These are phyloP conservation scores for Tetragonia tetragonoides DNA, from an alignment of 148 eudicot genomes.

Conservation along the genomic window DNA sequence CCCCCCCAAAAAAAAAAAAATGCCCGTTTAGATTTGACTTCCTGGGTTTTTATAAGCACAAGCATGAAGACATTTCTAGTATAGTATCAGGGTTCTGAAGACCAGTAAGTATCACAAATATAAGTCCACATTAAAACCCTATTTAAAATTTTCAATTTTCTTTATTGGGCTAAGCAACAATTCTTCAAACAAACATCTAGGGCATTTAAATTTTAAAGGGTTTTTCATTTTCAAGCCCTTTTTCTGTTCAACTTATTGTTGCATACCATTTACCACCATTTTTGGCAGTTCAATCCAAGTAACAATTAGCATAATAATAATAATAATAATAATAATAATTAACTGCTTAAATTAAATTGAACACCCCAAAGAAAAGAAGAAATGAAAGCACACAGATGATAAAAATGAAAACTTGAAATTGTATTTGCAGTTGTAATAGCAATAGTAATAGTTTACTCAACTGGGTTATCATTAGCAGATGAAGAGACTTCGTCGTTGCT, in stretches of 20 bases:
- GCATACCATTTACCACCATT: neutral
- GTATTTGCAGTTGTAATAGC: neutral
- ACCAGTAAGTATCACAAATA: neutral
- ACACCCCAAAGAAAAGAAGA: neutral
- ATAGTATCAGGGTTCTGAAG: neutral
- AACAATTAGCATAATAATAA: neutral
- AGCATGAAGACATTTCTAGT: neutral
- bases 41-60: neutral
- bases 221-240: neutral
- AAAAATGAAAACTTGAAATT: neutral
- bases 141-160: no score
- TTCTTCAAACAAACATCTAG: neutral
- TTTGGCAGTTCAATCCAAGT: neutral
- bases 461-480: conserved; percentile 34
- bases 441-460: conserved; percentile 18
- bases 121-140: neutral
- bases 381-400: neutral
- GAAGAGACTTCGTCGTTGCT: conserved; percentile 20
- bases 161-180: neutral
- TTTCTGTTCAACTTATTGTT: neutral
- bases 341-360: neutral
- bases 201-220: neutral
- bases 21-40: neutral
- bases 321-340: neutral
- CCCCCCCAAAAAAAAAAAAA: neutral